Evolutionary conservation across 1,284 basidiomycete genomes (phyloP), one percentile per base, ranked within the genome.

Genomic region (Amylostereum areolatum): DNA sequence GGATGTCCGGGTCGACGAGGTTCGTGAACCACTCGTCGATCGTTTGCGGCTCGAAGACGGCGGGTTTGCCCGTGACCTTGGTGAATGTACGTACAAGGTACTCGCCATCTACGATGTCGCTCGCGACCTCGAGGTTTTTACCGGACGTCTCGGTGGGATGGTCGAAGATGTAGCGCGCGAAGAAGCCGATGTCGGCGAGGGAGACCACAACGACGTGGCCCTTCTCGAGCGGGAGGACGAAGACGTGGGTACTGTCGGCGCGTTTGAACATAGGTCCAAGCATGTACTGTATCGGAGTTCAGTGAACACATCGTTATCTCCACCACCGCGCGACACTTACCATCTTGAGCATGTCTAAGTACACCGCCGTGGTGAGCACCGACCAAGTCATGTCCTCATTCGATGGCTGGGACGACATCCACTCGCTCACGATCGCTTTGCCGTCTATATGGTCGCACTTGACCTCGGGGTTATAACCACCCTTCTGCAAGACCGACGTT

Each of bases 141-240:
- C 65, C 69, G 4, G 72, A 74, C 3, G 66, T 69, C 44, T 63
- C 57, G 5, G 49, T 56, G 18, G 70, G 70, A 52, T 74, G 60
- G 58, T 74, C 71, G 50, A 76, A 72, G 1, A 67, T 67, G 55
- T 72, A 74, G 28, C 73, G 66, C 10, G 68, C 71, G 65, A 71
- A 77, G 65, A 67, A 75, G 34, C 70, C 75, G 30, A 77, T 55
- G 55, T 76, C 74, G n/a, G 58, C 54, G n/a, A 77, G 65, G 3
- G 72, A 64, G 43, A 75, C 70, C 63, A 75, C 62, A 24, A 71
- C 70, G 24, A 73, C 61, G 47, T 69, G 66, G 0, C 72, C 74
- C 32, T 66, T 59, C 3, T 58, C 63, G 32, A 73, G 57, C 0
- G 69, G 67, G 8, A 66, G 58, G 4, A 66, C 71, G 57, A 76